A percentile compares a stretch with the other conserved stretches of the same genome.
phyloP scores from a whole-genome alignment of 1,284 basidiomycete genomes.

The Lentinus polychrous region DNA sequence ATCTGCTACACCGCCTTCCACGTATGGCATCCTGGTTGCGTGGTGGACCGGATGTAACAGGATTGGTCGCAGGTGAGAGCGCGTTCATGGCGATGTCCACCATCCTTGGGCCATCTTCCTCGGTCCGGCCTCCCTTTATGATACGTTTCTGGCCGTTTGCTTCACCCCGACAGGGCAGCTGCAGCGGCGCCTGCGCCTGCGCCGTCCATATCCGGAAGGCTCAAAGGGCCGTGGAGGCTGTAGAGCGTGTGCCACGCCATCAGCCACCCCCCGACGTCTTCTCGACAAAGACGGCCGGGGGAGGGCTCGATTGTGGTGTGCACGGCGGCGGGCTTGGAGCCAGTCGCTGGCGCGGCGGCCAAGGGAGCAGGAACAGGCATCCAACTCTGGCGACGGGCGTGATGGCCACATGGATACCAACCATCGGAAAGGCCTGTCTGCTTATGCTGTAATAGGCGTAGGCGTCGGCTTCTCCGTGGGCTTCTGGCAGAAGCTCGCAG shows the following conservation, averaged over 20 bases:
- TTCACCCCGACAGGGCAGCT: slow-evolving; percentile 4
- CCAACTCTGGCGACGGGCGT: too few species aligned
- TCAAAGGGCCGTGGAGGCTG: slow-evolving; percentile 10
- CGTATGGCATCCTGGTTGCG: not conserved
- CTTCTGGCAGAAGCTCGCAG: not conserved
- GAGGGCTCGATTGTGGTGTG: too few species aligned
- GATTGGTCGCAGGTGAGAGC: too few species aligned
- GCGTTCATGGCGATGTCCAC: too few species aligned
- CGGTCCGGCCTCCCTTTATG: slow-evolving; percentile 6
- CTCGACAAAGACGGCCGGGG: not conserved
- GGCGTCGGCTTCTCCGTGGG: too few species aligned
- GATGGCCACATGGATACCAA: slow-evolving; percentile 10
- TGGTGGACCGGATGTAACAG: too few species aligned
- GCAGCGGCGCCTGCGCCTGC: too few species aligned
- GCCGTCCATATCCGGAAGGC: slow-evolving; percentile 10
- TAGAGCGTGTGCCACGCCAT: slow-evolving; percentile 2
- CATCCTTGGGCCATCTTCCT: not conserved
- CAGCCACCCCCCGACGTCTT: slow-evolving; percentile 1
- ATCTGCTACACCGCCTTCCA: not conserved
- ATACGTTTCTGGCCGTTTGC: slow-evolving; percentile 11
- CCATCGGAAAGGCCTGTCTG: slow-evolving; percentile 2
- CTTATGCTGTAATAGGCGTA: not conserved
- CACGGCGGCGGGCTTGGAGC: not conserved
- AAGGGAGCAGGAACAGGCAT: not conserved
- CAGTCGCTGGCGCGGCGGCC: too few species aligned